phyloP scores from a whole-genome alignment of 163 green algal genomes.

The Chloromonas sp. region DNA sequence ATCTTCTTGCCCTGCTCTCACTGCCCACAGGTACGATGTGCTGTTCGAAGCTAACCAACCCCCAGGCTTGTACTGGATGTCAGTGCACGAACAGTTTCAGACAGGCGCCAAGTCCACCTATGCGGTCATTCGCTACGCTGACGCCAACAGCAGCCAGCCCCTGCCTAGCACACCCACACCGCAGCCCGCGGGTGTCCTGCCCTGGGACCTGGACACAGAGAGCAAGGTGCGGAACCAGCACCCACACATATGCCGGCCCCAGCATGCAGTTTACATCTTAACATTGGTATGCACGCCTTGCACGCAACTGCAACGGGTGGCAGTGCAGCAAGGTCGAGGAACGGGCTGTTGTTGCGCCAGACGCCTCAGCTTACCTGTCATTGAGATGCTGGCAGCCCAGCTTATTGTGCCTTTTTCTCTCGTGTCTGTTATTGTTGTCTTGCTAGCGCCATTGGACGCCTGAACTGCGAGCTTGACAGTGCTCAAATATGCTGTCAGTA shows the following conservation, averaged over 20 bases:
- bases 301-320: no score
- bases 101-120: slow-evolving; percentile 29
- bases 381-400: no score
- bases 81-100: slow-evolving; percentile 22
- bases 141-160: background rate
- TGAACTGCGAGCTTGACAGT: background rate
- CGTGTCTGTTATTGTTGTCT: no score
- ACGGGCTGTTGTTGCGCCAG: background rate
- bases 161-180: background rate
- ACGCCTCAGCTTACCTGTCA: no score
- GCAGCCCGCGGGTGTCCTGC: slow-evolving; percentile 8
- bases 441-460: background rate
- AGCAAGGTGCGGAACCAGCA: background rate
- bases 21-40: slow-evolving; percentile 14
- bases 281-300: no score
- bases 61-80: slow-evolving; percentile 39
- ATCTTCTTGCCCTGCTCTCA: background rate
- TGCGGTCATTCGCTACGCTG: slow-evolving; percentile 30
- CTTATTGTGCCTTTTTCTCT: no score
- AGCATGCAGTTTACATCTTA: no score
- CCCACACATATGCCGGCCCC: no score
- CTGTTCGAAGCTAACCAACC: slow-evolving; percentile 35
- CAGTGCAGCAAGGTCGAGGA: background rate
- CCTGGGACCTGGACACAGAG: slow-evolving; percentile 16
- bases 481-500: background rate